These are phyloP conservation scores for Fusarium domesticum DNA, from an alignment of 2,329 filamentous ascomycete genomes.

Conservation along the genomic window DNA sequence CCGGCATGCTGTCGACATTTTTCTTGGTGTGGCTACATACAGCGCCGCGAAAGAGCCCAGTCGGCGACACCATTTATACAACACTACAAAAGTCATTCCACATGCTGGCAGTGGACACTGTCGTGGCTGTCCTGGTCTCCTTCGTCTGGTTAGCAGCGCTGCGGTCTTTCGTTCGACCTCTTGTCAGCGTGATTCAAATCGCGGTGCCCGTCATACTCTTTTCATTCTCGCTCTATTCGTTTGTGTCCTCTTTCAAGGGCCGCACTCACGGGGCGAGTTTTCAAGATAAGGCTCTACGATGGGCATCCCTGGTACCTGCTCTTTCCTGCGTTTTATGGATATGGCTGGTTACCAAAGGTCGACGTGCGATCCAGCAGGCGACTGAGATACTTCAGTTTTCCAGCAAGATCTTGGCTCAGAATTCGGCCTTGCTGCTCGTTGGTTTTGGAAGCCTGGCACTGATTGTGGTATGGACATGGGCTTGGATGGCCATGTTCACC, in stretches of 20 bases:
- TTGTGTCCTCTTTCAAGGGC: constrained; percentile 85
- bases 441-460: constrained; percentile 73
- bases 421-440: constrained; percentile 77
- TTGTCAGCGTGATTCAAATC: constrained; percentile 77
- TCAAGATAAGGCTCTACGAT: constrained; percentile 90
- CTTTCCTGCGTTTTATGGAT: constrained; percentile 74
- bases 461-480: constrained; percentile 88
- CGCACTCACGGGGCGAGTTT: constrained; percentile 68
- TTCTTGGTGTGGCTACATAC: constrained; percentile 90
- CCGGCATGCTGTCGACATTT: constrained; percentile 81
- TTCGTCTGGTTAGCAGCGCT: constrained; percentile 87
- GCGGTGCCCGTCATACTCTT: constrained; percentile 83
- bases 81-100: constrained; percentile 83
- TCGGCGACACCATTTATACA: constrained; percentile 93
- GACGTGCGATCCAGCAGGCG: constrained; percentile 76
- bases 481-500: constrained; percentile 96
- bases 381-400: constrained; percentile 90
- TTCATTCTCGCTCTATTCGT: constrained; percentile 86
- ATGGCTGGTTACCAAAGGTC: constrained; percentile 76
- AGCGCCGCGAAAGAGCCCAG: constrained; percentile 64
- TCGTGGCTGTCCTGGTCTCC: constrained; percentile 85
- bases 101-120: constrained; percentile 83
- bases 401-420: constrained; percentile 80
- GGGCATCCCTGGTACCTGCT: constrained; percentile 75
- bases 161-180: constrained; percentile 79